These are phyloP conservation scores for Lentinula edodes DNA, from an alignment of 768 basidiomycete genomes.

Conservation along the genomic window DNA sequence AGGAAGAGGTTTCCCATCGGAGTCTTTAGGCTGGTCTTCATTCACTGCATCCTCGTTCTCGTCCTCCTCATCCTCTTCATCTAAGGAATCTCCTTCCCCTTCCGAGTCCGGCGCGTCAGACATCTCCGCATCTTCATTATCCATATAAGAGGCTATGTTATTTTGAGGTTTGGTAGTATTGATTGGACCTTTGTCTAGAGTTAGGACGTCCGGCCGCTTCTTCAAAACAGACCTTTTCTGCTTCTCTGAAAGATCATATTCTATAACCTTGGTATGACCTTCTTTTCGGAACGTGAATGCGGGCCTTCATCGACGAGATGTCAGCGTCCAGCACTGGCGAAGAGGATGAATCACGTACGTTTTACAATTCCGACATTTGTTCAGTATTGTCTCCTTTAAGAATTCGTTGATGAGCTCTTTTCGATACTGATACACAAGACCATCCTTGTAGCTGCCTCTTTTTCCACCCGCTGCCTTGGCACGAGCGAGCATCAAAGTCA, in stretches of 20 bases:
- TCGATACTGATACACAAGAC: conserved; percentile 79
- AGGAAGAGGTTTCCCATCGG: conserved; percentile 38
- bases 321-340: conserved; percentile 8
- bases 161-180: conserved; percentile 17
- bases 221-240: conserved; percentile 60
- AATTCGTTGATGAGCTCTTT: conserved; percentile 83
- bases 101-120: conserved; percentile 41
- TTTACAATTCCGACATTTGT: conserved; percentile 69
- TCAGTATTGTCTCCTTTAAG: conserved; percentile 57
- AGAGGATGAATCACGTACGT: conserved; percentile 75
- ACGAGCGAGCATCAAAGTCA: conserved; percentile 47
- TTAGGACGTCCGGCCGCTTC: conserved; percentile 74
- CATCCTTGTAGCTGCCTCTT: conserved; percentile 87
- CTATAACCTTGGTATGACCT: conserved; percentile 89
- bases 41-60: conserved; percentile 47
- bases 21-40: conserved; percentile 28
- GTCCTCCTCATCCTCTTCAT: conserved; percentile 36
- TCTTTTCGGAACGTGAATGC: conserved; percentile 92
- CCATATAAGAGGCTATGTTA: conserved; percentile 20
- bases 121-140: conserved; percentile 40
- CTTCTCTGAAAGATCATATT: conserved; percentile 81
- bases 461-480: conserved; percentile 39
- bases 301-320: conserved; percentile 33
- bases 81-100: conserved; percentile 29
- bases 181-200: conserved; percentile 36